Percentiles rank a stretch among this genome's conserved stretches.
Conservation (phyloP, 2,329 filamentous ascomycete species). For the Arthroderma sp. region DNA sequence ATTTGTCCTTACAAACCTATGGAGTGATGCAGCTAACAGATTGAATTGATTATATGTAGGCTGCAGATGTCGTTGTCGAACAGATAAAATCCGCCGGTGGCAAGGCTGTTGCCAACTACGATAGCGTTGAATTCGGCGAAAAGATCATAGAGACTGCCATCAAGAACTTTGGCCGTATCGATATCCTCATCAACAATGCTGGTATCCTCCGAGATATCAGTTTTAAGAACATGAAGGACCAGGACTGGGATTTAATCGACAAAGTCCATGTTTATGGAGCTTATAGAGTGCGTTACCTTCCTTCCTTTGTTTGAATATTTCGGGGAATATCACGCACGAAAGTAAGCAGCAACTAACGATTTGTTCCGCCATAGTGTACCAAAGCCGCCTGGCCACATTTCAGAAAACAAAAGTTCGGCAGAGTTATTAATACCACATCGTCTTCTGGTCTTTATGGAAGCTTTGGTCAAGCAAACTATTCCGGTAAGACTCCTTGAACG, state of each 20-base stretch:
- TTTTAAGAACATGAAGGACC: constrained; percentile 98
- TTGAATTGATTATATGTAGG: constrained; percentile 44
- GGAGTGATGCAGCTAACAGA: constrained; percentile 56
- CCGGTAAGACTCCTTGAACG: constrained; percentile 34
- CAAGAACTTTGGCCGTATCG: constrained; percentile 53
- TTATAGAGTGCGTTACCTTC: constrained; percentile 52
- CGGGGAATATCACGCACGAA: neutral
- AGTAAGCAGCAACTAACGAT: neutral
- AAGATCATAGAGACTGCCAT: constrained; percentile 64
- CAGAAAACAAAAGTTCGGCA: constrained; percentile 95
- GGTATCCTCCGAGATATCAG: constrained; percentile 88
- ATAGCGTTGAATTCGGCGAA: constrained; percentile 70
- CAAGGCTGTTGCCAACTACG: constrained; percentile 95
- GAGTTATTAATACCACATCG: constrained; percentile 94
- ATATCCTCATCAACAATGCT: constrained; percentile 95
- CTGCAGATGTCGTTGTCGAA: constrained; percentile 36
- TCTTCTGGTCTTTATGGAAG: constrained; percentile 88
- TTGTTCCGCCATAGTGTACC: constrained; percentile 44
- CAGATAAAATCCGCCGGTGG: constrained; percentile 65
- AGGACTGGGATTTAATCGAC: constrained; percentile 93
- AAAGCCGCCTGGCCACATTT: constrained; percentile 94
- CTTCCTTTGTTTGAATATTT: neutral
- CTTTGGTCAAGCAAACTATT: constrained; percentile 95
- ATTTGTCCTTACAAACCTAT: neutral
- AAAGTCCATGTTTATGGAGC: constrained; percentile 84